Base-by-base conservation (phyloP, 2,329 filamentous ascomycete species). In the Myrmaecium sp. region DNA sequence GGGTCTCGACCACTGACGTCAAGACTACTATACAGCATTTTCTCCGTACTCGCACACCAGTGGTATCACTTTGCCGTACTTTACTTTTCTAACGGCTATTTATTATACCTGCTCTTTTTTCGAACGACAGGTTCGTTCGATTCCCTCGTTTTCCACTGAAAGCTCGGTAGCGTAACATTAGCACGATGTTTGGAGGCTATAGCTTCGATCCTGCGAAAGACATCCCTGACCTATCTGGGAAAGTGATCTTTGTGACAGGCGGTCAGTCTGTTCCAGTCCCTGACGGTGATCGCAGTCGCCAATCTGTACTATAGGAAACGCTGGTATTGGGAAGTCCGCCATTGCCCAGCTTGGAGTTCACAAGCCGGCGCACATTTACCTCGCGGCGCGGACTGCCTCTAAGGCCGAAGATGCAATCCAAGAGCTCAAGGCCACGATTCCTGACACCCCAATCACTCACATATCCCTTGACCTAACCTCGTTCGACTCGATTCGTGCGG, bases 291-390 rank as follows among this genome's bases (percentile, higher is more conserved):
- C 14, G 9, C 12, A n/a, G n/a, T 18, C 17, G 5, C 4, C 25
- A 8, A 7, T 22, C 11, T 15, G 17, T 17, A 26, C 23, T 12
- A 29, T 33, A 52, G 55, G 56, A 29, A 64, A 59, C 28, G 40
- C 47, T 6, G 61, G 61, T 9, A 44, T 64, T 6, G 60, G 61
- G 25, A 55, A 55, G 30, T 51, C 57, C 37, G 52, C 55, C 14
- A 43, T 63, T 19, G 39, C 46, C 20, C 51, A 55, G 22, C 50
- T 63, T 16, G 48, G 55, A 14, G 44, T 48, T 4, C 57, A 62
- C 37, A 47, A 49, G 4, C 59, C 60, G 6, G 23, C 41, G 5
- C 42, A 49, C 5, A 58, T 66, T 36, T 62, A 57, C 39, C 50
- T 66, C 34, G 53, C 52, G 16, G 55, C 56, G 1, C 54, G 60